Base-by-base conservation (phyloP, 2,329 filamentous ascomycete species). In the Xylariaceae sp. region DNA sequence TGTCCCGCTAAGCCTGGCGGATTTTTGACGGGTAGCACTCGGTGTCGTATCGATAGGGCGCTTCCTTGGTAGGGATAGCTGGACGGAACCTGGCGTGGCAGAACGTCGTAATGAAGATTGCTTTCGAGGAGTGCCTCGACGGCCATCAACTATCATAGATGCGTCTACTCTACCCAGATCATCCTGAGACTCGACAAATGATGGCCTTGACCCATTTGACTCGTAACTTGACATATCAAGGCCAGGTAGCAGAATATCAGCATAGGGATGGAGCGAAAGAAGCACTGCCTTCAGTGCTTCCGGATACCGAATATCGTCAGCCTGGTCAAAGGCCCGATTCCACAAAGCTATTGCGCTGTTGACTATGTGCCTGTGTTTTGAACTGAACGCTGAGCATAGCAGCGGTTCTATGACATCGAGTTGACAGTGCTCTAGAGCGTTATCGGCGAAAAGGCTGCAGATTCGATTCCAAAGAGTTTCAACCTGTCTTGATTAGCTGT, bases 251-350 rank as follows among this genome's bases (percentile, higher is more conserved):
- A 65, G 50, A 32, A 76, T 59, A 34, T 76, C 71, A 9, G 72
- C 63, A 39, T 77, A 69, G 1, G 73, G 64, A n/a, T 74, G 72
- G 11, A 89, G 63, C 13, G 74, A 76, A 19, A 76, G 68, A 26
- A 95, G 67, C 2, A 81, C 75, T 2, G 70, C 63, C 52, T 81
- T 79, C 4, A 95, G 68, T 22, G 68, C 68, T 9, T 74, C 63
- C 0, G 89, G 85, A 61, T 87, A 91, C 18, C 77, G 65, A 2
- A 89, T 56, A 4, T 66, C 65, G 3, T 78, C 68, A 30, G 77
- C 72, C 13, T 74, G 66, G 16, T 81, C 81, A 55, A 88, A 89
- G 0, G 82, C 75, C 0, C 64, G 59, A 51, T 89, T 90, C 89
- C 89, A 96, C 47, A 71, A 53, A 18, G 66, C 64, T 29, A 69